Evolutionary conservation across 2,329 filamentous ascomycete species (phyloP), one percentile per base, ranked within the genome.

Genomic region (Sclerotinia nivalis): DNA sequence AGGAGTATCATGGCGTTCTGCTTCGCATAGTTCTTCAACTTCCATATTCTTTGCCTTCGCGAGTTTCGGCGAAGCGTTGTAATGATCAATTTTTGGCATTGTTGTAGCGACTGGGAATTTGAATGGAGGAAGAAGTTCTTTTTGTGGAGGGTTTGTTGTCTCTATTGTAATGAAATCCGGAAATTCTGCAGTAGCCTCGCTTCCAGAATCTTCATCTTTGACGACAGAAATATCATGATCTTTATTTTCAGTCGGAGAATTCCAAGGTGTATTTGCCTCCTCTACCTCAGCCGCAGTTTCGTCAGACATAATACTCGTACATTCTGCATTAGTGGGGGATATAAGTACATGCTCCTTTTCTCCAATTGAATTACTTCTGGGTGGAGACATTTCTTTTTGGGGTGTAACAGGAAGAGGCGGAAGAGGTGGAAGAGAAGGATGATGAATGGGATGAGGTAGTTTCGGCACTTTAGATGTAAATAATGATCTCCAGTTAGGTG

Each of bases 1-100:
- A 15, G 66, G 66, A 20, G 66, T 69, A 28, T 69, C 58, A 45
- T 69, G 66, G 4, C 50, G 58, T 25, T 69, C 59, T 55, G 49
- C 58, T 34, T 64, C 58, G 34, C 28, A 65, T 43, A 65, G 47
- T 65, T 65, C 47, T 43, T 52, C 47, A 40, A 65, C 15, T 4
- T 65, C 61, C 9, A 43, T 22, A 22, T 22, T 28, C 7, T 52
- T 43, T 20, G 4, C 18, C 3, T 40, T 22, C 0, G n/a, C 25
- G 22, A 12, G 34, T 12, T 64, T 25, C 2, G 47, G n/a, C 13
- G 34, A 28, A 40, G 22, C 22, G 18, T 50, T 65, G 34, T 28
- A 22, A 15, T 40, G 10, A 43, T 28, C 9, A 13, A 37, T 10
- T 43, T 43, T 34, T 40, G 34, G 4, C 4, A 28, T n/a, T 22